Base-by-base conservation (phyloP, 1,284 basidiomycete species). In the Sanguinoderma infundibulare region DNA sequence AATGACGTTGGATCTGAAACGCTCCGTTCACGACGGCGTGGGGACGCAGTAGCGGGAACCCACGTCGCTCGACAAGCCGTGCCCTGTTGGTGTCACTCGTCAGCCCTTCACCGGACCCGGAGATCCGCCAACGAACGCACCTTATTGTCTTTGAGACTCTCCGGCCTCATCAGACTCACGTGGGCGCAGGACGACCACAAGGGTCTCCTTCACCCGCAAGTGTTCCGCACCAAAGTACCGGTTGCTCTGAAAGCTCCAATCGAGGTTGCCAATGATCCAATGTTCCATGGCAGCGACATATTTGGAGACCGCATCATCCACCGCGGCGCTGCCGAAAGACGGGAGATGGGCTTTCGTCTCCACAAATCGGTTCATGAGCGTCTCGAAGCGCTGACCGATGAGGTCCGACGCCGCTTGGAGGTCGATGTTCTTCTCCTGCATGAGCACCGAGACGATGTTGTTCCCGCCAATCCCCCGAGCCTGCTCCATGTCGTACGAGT, bases 401-500 rank as follows among this genome's bases (percentile, higher is more conserved):
- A 72, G 70, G 63, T 79, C 71, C 24, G 73, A 68, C 10, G 79
- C 77, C 5, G 69, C 66, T 67, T 80, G 79, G 22, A 80, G 62
- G 50, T 68, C 66, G 61, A 80, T 68, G 52, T 66, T 61, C 55
- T 76, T 71, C 47, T 70, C 69, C 53, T 69, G 66, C 76, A 78
- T 79, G 39, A 79, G 65, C 22, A 79, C 76, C 5, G 77, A 77
- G 50, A 81, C 69, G 65, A 78, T 74, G 67, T 81, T 81, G 69
- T 78, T 78, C 38, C 74, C 75, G 34, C 69, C 71, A 39, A 75
- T 68, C 5, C 79, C 78, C 44, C 71, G 69, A 2, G 74, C 73
- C 47, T 78, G 75, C 62, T 80, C 79, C 70, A 76, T 75, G 59
- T 77, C 75, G 65, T 79, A 81, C 9, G 79, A 80, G 67, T 80